phyloP scores from a whole-genome alignment of 1,139 yeast species.

The Sugiyamaella grinbergsii region DNA sequence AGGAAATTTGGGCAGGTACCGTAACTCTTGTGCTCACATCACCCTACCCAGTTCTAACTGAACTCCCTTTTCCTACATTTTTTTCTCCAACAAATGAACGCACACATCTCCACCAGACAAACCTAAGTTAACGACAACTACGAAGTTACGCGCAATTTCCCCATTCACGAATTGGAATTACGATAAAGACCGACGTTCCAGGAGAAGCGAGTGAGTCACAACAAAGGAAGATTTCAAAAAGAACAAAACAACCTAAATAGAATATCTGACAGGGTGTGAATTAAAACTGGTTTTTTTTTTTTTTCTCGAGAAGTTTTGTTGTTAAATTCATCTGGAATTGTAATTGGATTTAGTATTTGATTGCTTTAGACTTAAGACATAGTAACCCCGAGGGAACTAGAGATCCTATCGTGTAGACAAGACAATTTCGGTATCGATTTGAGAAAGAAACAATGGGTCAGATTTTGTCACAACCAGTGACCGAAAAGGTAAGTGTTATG shows the following conservation, averaged over 20 bases:
- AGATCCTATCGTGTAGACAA: not conserved
- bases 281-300: no score
- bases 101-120: constrained; percentile 3
- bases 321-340: no score
- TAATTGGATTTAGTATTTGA: not conserved
- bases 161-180: not conserved
- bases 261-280: not conserved
- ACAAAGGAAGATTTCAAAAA: not conserved
- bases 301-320: no score
- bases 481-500: constrained; percentile 51
- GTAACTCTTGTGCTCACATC: no score
- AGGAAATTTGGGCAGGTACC: no score
- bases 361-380: not conserved
- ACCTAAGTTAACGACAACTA: not conserved
- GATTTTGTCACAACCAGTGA: constrained; percentile 70
- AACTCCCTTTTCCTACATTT: constrained; percentile 6
- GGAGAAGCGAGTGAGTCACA: not conserved
- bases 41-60: not conserved
- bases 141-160: constrained; percentile 12
- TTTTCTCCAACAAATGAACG: constrained; percentile 16
- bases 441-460: constrained; percentile 61
- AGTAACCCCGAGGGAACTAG: not conserved
- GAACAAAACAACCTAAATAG: not conserved
- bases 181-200: not conserved
- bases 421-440: not conserved